Percentiles rank a stretch among this genome's conserved stretches.
Evolutionary conservation across 176 grass and related monocot genomes (phyloP).

Genomic region (Phoenix dactylifera): DNA sequence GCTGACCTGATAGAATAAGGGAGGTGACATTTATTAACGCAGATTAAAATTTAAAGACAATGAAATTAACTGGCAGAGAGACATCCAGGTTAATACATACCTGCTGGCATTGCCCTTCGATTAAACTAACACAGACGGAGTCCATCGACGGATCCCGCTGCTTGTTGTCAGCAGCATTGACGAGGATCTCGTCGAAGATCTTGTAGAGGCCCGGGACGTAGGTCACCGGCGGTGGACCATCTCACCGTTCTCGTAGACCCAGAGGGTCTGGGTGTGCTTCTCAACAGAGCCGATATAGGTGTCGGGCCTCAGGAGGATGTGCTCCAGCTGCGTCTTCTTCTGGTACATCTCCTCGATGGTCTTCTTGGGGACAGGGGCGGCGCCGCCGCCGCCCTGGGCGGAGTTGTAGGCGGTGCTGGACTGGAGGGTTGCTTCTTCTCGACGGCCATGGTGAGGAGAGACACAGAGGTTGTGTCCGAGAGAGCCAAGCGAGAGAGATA

Average conservation of each 20-base stretch:
- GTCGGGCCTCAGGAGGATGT: slow-evolving; percentile 85
- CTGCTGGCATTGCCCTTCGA: slow-evolving; percentile 96
- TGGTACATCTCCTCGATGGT: slow-evolving; percentile 92
- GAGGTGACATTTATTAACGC: neutral
- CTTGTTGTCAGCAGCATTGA: slow-evolving; percentile 97
- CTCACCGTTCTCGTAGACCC: slow-evolving; percentile 57
- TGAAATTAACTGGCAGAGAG: neutral
- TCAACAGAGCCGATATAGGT: slow-evolving; percentile 80
- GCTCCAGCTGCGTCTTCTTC: slow-evolving; percentile 87
- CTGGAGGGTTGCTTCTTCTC: slow-evolving; percentile 34
- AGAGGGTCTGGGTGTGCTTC: slow-evolving; percentile 61
- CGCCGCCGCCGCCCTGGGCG: neutral
- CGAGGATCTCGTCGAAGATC: slow-evolving; percentile 98
- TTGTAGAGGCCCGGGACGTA: slow-evolving; percentile 97
- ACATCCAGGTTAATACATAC: slow-evolving; percentile 9
- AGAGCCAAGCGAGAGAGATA: slow-evolving; percentile 1
- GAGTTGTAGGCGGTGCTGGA: no score
- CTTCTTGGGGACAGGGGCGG: slow-evolving; percentile 16
- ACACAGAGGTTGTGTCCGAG: slow-evolving; percentile 40
- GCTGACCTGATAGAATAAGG: slow-evolving; percentile 49
- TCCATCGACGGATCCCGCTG: slow-evolving; percentile 86
- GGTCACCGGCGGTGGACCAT: slow-evolving; percentile 48
- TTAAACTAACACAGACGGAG: slow-evolving; percentile 48
- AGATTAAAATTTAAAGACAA: neutral
- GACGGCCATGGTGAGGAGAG: slow-evolving; percentile 27